These are phyloP conservation scores for Penicillium sp. DNA, from an alignment of 2,329 filamentous ascomycete species.

Conservation along the genomic window DNA sequence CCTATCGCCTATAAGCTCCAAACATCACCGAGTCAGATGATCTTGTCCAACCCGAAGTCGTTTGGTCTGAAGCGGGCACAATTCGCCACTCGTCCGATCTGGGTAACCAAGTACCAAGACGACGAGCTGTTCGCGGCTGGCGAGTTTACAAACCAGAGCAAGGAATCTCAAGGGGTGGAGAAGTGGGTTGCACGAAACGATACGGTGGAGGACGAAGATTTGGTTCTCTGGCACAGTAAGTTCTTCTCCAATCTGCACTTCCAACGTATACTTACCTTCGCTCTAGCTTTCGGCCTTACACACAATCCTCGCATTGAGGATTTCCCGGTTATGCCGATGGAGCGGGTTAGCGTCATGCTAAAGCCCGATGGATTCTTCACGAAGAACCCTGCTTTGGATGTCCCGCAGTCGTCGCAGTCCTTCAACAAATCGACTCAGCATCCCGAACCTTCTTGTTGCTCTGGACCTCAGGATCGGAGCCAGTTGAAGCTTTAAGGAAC, in stretches of 20 bases:
- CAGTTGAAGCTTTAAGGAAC: constrained; percentile 27
- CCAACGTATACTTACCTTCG: constrained; percentile 28
- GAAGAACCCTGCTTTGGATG: constrained; percentile 55
- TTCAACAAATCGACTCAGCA: constrained; percentile 46
- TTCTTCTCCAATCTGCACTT: constrained; percentile 26
- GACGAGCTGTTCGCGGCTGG: constrained; percentile 58
- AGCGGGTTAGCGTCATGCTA: constrained; percentile 54
- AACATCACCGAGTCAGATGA: constrained; percentile 53
- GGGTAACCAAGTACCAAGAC: constrained; percentile 59
- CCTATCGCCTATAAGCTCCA: constrained; percentile 56
- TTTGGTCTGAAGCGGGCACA: constrained; percentile 53
- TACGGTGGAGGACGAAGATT: constrained; percentile 52
- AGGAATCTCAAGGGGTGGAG: constrained; percentile 58
- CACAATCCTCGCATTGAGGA: constrained; percentile 68
- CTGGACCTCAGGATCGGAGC: constrained; percentile 24
- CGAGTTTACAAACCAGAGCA: constrained; percentile 57
- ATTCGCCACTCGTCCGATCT: constrained; percentile 59
- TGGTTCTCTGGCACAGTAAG: constrained; percentile 46
- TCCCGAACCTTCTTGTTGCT: constrained; percentile 31
- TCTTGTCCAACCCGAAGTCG: constrained; percentile 52
- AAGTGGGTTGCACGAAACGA: constrained; percentile 55
- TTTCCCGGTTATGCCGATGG: constrained; percentile 70
- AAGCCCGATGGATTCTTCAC: constrained; percentile 57
- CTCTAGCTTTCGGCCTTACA: constrained; percentile 58
- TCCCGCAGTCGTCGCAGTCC: constrained; percentile 44